Evolutionary conservation across 257 asterid species (phyloP).

Genomic region (Capsicum chinense): DNA sequence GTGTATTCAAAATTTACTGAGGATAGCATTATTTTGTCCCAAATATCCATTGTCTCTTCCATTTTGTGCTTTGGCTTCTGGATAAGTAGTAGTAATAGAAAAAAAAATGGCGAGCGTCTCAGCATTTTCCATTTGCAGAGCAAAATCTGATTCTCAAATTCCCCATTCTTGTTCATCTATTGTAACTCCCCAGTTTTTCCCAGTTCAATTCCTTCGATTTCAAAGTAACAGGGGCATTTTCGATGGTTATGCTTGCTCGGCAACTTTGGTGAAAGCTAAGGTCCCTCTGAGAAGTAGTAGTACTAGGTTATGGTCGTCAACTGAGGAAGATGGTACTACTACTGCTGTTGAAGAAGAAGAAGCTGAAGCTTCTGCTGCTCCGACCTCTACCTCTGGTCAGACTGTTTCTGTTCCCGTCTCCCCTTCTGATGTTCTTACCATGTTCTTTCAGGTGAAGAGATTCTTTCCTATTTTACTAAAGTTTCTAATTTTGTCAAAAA

Average conservation of each 20-base stretch:
- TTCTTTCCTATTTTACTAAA: neutral
- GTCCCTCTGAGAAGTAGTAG: constrained; percentile 33
- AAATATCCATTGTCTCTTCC: neutral
- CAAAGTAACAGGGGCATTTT: constrained; percentile 32
- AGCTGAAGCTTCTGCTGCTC: constrained; percentile 37
- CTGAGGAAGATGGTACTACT: constrained; percentile 49
- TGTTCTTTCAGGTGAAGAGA: constrained; percentile 68
- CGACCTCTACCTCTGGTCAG: constrained; percentile 49
- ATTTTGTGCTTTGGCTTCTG: neutral
- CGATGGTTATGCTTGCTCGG: constrained; percentile 32
- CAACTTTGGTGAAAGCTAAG: constrained; percentile 35
- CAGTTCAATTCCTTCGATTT: constrained; percentile 32
- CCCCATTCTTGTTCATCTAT: constrained; percentile 29
- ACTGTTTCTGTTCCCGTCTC: constrained; percentile 84
- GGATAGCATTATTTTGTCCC: neutral
- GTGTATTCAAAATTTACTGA: neutral
- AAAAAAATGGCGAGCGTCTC: constrained; percentile 53
- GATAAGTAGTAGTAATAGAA: neutral
- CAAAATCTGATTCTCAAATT: constrained; percentile 31
- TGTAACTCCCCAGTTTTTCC: constrained; percentile 33
- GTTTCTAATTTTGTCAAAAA: neutral
- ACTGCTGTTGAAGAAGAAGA: constrained; percentile 39
- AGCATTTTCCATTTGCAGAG: constrained; percentile 44
- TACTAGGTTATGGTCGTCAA: constrained; percentile 44
- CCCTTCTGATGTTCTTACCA: constrained; percentile 84